Base-by-base conservation (phyloP, 1,284 basidiomycete species). In the Microbotryomycetes sp. region DNA sequence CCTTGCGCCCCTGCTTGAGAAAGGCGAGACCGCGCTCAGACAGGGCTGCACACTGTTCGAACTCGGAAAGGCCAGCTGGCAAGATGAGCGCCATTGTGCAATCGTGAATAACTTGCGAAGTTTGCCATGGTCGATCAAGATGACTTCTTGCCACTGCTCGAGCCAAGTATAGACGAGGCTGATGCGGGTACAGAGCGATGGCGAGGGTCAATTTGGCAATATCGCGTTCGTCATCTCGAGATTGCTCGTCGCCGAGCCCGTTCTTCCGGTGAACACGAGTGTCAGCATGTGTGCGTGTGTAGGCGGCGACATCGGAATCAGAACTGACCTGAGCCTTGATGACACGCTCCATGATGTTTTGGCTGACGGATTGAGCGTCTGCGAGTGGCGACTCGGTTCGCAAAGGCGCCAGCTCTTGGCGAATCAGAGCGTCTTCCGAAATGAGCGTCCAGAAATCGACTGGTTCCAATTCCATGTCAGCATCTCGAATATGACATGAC, bases 41-140 rank as follows among this genome's bases (percentile, higher is more conserved):
- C 29, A 29, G 49, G 23, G 23, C 29, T 51, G 49, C 49, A 26
- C 22, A 26, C 26, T 28, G 49, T 51, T 14, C 29, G 19, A 29
- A 23, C 23, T 23, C 49, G 19, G 49, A 51, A 22, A 29, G n/a
- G 19, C 36, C 36, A 19, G 36, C 36, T 19, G 36, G 36, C 29
- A 51, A 29, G 4, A 29, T 28, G 22, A 51, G 26, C 4, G 49
- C 49, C 49, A 51, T 51, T 19, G 23, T 51, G 5, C 23, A 23
- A 29, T 51, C 49, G 15, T 51, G 29, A 16, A 51, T 6, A 19
- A 51, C 29, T 28, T 51, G 23, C 19, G 49, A 51, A 19, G n/a
- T 28, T 7, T 54, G 52, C 52, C 52, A 54, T 16, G 52, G 52
- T 22, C 52, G 52, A 19, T 54, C 31, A 15, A 54, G 29, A 30